Conservation (phyloP, 73 alveolate species). For the Tetrahymena thermophila region DNA sequence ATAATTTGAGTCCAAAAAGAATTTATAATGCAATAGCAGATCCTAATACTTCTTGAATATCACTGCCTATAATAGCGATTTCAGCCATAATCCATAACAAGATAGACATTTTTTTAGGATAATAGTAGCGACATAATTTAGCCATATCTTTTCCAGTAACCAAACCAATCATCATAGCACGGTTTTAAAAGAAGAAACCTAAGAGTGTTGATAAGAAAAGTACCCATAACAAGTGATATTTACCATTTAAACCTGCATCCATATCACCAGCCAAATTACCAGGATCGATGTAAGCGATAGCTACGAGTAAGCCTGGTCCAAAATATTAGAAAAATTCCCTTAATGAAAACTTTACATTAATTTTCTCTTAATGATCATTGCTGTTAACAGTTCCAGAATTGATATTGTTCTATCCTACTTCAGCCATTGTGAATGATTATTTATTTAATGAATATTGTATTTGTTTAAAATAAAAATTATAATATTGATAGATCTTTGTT, state of each 20-base stretch:
- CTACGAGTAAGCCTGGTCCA: conserved; percentile 70
- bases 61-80: conserved; percentile 73
- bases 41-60: conserved; percentile 75
- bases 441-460: neutral
- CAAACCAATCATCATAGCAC: conserved; percentile 63
- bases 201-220: conserved; percentile 43
- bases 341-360: neutral
- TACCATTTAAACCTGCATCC: conserved; percentile 16
- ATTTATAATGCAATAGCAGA: conserved; percentile 56
- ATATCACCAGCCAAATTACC: conserved; percentile 46
- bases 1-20: conserved; percentile 22
- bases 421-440: neutral
- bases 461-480: neutral
- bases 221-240: conserved; percentile 69
- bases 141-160: conserved; percentile 69
- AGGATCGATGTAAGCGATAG: conserved; percentile 70
- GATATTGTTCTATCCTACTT: neutral
- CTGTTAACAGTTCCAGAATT: neutral
- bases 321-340: conserved; percentile 47
- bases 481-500: neutral
- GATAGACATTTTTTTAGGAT: conserved; percentile 40
- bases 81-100: conserved; percentile 75
- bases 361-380: neutral
- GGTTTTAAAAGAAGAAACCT: conserved; percentile 55
- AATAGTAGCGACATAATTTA: conserved; percentile 51